A percentile compares a stretch with the other conserved stretches of the same genome.
Conservation (phyloP, 164 flowering plant species). For the Aristolochia contorta region DNA sequence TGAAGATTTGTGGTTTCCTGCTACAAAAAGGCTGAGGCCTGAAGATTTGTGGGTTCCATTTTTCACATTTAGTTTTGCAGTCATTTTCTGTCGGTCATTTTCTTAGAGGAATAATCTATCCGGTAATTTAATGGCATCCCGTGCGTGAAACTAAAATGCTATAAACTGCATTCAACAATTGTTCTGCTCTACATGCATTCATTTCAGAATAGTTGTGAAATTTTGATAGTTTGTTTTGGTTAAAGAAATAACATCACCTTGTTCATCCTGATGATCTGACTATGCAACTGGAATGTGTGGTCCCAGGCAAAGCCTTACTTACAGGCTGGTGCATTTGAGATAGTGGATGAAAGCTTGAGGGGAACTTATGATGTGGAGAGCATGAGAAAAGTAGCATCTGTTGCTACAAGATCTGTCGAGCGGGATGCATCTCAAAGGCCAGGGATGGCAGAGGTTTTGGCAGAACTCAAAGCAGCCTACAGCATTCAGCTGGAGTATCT, state of each 20-base stretch:
- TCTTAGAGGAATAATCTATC: no score
- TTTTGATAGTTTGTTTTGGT: neutral
- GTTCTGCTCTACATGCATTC: no score
- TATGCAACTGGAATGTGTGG: neutral
- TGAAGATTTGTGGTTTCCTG: no score
- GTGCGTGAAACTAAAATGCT: no score
- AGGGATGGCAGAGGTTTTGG: constrained; percentile 49
- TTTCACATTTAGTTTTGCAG: no score
- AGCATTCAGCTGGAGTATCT: constrained; percentile 60
- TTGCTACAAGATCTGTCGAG: constrained; percentile 71
- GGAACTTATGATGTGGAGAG: constrained; percentile 61
- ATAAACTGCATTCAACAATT: no score
- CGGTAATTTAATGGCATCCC: no score
- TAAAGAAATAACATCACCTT: neutral
- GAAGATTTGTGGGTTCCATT: no score
- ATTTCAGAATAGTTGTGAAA: neutral
- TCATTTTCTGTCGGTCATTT: no score
- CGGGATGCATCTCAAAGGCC: constrained; percentile 79
- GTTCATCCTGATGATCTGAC: neutral
- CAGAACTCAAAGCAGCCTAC: constrained; percentile 72
- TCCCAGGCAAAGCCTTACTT: constrained; percentile 85
- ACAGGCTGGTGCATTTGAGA: constrained; percentile 81
- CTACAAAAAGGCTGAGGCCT: no score
- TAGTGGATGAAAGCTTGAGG: constrained; percentile 59
- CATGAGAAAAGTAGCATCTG: constrained; percentile 51